Conservation (phyloP, 2,329 filamentous ascomycete genomes). For the Neurospora sp. region DNA sequence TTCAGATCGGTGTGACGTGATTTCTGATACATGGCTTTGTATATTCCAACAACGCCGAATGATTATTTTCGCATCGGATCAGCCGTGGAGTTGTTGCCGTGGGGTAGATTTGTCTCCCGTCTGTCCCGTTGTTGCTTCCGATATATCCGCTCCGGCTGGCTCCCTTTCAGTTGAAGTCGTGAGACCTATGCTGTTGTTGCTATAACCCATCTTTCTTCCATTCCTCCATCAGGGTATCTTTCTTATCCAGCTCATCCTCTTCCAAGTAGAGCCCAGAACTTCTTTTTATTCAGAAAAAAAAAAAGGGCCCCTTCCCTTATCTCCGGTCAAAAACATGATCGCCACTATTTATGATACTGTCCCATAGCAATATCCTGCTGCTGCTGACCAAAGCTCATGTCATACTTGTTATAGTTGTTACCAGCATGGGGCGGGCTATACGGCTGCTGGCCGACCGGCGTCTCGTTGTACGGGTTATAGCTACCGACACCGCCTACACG, state of each 20-base stretch:
- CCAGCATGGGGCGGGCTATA: not conserved
- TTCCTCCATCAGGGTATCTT: not conserved
- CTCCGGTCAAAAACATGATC: not conserved
- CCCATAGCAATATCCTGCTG: not conserved
- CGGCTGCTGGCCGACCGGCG: not conserved
- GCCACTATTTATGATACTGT: not conserved
- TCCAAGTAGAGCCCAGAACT: not conserved
- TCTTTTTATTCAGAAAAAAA: not conserved
- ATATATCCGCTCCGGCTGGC: not conserved
- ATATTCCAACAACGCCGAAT: not conserved
- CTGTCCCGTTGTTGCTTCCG: not conserved
- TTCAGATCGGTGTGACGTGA: not conserved
- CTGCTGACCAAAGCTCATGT: not conserved
- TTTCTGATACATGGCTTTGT: not conserved
- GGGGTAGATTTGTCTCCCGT: not conserved
- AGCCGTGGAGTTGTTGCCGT: not conserved
- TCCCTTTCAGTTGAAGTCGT: not conserved
- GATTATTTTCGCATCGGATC: not conserved
- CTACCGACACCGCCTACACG: slow-evolving; percentile 6
- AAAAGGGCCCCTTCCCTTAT: not conserved
- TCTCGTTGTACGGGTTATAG: not conserved
- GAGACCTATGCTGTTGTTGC: not conserved
- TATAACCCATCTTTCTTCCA: not conserved
- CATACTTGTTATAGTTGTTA: not conserved
- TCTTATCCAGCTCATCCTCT: not conserved